These are phyloP conservation scores for Murraya paniculata DNA, from an alignment of 345 rosid species.

Conservation along the genomic window DNA sequence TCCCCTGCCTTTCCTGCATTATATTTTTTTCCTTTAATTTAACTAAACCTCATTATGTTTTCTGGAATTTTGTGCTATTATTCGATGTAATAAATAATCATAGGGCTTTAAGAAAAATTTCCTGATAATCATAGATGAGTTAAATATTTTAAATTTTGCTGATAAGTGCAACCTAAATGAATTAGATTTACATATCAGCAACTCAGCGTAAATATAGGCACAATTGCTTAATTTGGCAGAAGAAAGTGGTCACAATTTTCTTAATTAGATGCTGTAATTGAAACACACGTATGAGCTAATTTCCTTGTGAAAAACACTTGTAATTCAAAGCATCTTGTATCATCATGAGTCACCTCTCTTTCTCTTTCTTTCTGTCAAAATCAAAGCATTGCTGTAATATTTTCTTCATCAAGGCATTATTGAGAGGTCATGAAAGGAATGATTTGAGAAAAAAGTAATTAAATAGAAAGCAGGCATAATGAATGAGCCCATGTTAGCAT, in stretches of 20 bases:
- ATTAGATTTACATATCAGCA: no score
- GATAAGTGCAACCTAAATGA: background rate
- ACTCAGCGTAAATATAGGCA: background rate
- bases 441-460: background rate
- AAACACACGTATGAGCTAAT: background rate
- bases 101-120: no score
- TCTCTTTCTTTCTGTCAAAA: background rate
- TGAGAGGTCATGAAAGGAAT: constrained; percentile 16
- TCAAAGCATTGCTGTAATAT: background rate
- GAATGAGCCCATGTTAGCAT: constrained; percentile 48
- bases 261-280: background rate
- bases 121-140: no score
- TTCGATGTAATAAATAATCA: no score
- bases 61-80: background rate
- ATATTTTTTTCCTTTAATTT: no score
- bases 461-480: constrained; percentile 10
- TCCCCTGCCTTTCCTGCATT: no score
- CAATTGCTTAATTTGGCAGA: background rate
- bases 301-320: background rate
- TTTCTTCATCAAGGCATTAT: constrained; percentile 16
- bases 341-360: background rate
- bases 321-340: background rate
- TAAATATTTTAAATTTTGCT: no score
- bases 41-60: no score
- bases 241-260: background rate